Percentiles rank a stretch among this genome's conserved stretches.
These are phyloP conservation scores for Tieghemostelium lacteum DNA, from an alignment of 78 protist species.

Conservation along the genomic window DNA sequence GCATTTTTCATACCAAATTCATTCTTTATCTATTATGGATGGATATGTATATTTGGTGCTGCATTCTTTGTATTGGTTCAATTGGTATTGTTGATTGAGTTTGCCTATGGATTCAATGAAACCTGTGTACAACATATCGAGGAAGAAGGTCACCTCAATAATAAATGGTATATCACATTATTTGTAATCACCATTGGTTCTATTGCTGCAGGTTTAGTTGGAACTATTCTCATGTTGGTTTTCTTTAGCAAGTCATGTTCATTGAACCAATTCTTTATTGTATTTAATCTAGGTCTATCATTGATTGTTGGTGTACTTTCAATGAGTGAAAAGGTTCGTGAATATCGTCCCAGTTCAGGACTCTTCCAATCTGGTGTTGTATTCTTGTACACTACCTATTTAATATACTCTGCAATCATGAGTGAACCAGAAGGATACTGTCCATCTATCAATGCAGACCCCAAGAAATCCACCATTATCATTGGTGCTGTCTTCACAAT, in stretches of 20 bases:
- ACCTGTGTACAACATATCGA: conserved; percentile 56
- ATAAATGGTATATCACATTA: conserved; percentile 31
- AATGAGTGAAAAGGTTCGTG: conserved; percentile 59
- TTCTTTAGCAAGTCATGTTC: conserved; percentile 37
- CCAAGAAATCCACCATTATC: conserved; percentile 19
- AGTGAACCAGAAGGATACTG: conserved; percentile 64
- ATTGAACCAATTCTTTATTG: conserved; percentile 74
- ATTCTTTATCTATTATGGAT: conserved; percentile 49
- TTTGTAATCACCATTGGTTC: conserved; percentile 29
- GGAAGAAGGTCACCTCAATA: conserved; percentile 64
- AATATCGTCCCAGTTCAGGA: conserved; percentile 80
- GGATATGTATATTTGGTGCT: conserved; percentile 74
- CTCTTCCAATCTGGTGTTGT: conserved; percentile 85
- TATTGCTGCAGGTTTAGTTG: conserved; percentile 5
- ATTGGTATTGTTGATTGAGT: conserved; percentile 66
- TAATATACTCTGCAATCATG: conserved; percentile 81
- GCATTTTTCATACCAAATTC: conserved; percentile 79
- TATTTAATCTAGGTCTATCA: conserved; percentile 60
- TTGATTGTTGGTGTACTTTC: conserved; percentile 60
- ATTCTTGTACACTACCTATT: conserved; percentile 78
- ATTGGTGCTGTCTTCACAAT: conserved; percentile 80
- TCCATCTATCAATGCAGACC: neutral
- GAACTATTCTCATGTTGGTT: conserved; percentile 61
- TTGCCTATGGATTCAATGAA: conserved; percentile 71
- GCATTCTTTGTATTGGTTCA: conserved; percentile 74